Conservation (phyloP, 257 asterid species). For the Jacaranda mimosifolia region DNA sequence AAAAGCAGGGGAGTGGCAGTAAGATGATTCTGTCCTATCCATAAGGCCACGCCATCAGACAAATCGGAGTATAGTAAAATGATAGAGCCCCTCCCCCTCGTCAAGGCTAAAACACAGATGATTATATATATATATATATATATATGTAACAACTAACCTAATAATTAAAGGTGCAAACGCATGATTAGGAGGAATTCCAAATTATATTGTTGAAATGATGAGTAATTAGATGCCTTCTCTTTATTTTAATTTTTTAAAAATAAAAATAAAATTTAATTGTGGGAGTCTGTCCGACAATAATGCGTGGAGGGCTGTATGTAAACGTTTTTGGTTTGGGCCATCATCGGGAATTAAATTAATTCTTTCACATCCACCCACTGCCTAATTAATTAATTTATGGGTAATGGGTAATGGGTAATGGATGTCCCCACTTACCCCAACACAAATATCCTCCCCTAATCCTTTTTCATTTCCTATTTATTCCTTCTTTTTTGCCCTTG, state of each 20-base stretch:
- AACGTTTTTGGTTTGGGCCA: conserved; percentile 26
- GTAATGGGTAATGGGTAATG: conserved; percentile 20
- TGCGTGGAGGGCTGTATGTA: conserved; percentile 45
- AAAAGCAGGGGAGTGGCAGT: neutral
- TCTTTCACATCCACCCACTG: conserved; percentile 39
- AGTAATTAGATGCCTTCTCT: too few relatives aligned
- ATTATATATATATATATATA: too few relatives aligned
- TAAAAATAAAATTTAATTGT: neutral
- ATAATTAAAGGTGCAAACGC: conserved; percentile 42
- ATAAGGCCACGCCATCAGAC: conserved; percentile 46
- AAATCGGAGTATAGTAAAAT: conserved; percentile 3
- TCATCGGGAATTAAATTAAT: conserved; percentile 3
- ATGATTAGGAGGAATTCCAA: conserved; percentile 46
- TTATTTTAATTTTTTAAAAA: too few relatives aligned
- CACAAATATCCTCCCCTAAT: conserved; percentile 41
- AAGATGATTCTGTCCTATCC: conserved; percentile 44
- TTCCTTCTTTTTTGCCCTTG: neutral
- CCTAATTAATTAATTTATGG: conserved; percentile 30
- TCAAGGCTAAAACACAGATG: conserved; percentile 3
- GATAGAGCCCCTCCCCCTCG: neutral
- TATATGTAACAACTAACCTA: conserved; percentile 43
- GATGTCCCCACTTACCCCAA: conserved; percentile 56
- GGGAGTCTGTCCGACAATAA: conserved; percentile 45
- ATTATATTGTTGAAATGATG: conserved; percentile 19
- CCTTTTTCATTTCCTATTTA: neutral